Base-by-base conservation (phyloP, 176 grass and related monocot genomes). In the Aegilops tauschii region DNA sequence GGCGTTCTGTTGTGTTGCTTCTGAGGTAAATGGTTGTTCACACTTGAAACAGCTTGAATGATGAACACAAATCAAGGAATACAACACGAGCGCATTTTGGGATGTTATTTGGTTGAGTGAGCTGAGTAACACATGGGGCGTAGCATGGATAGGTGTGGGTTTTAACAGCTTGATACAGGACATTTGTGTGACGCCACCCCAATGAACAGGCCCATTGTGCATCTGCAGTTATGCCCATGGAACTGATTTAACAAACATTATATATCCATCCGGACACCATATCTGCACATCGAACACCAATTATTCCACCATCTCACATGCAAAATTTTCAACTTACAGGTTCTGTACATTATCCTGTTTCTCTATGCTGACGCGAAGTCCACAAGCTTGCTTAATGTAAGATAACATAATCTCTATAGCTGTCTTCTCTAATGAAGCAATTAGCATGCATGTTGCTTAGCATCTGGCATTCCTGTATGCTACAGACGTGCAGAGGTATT, bases 1-100 rank as follows among this genome's bases (percentile, higher is more conserved):
- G 96, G 92, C 91, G 31, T 98, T 98, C n/a, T 98, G 96, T 76
- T 94, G 96, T 91, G 96, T 94, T 54, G 92, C 91, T 83, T 98
- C 90, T 77, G 96, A 98, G 96, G 96, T 98, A 88, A 44, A 54
- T 83, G 59, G 32, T 78, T 5, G 8, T 80, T 45, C 58, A 58
- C 78, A 34, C 10, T 56, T 78, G 4, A 7, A 67, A 39, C 18
- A 47, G 28, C 69, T 84, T 44, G 25, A 27, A 64, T 47, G 69
- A 21, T 29, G 34, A 50, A 67, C 62, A 23, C 39, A 21, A 32
- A 67, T 67, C 7, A 21, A 63, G 54, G 58, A 44, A 40, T 63
- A 5, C 3, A 84, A 63, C 23, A 23, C 73, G 17, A 64, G 25
- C 32, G 11, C 12, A 76, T 18, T 65, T 62, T 16, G 28, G 37